Evolutionary conservation across 2,329 filamentous ascomycete species (phyloP).

Genomic region (Acrodontium crateriforme): DNA sequence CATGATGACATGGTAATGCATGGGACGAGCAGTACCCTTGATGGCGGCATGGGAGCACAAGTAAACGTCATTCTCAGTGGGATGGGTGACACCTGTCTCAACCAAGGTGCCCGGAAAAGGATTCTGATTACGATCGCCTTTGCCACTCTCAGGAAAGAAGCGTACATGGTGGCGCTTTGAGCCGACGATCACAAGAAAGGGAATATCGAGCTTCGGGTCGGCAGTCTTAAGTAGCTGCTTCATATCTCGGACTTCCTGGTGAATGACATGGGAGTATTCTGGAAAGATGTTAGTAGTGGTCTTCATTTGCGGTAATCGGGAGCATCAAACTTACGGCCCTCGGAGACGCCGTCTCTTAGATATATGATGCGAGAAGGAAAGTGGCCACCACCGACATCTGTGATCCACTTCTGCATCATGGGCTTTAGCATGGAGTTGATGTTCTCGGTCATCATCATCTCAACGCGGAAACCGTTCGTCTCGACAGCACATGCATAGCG

Average conservation of each 20-base stretch:
- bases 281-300: too few relatives aligned
- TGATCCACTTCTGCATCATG: conserved; percentile 47
- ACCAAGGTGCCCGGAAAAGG: conserved; percentile 75
- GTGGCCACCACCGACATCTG: conserved; percentile 37
- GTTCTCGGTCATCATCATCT: conserved; percentile 60
- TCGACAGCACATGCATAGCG: conserved; percentile 68
- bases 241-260: conserved; percentile 63
- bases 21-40: conserved; percentile 84
- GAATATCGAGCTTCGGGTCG: conserved; percentile 34
- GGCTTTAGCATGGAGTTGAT: conserved; percentile 51
- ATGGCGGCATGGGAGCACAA: conserved; percentile 62
- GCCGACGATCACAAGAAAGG: conserved; percentile 74
- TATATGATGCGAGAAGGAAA: conserved; percentile 69
- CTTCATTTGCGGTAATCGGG: too few relatives aligned
- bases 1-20: conserved; percentile 68
- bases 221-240: conserved; percentile 33
- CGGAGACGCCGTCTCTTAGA: conserved; percentile 82
- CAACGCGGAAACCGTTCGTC: conserved; percentile 68
- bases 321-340: too few relatives aligned
- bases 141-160: conserved; percentile 61
- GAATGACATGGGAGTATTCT: conserved; percentile 68
- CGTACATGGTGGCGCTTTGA: conserved; percentile 92
- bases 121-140: conserved; percentile 65
- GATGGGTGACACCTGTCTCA: conserved; percentile 79
- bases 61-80: conserved; percentile 82